Percentiles rank a stretch among this genome's conserved stretches.
phyloP scores from a whole-genome alignment of 768 basidiomycete genomes.

The Termitomyces titanicus region DNA sequence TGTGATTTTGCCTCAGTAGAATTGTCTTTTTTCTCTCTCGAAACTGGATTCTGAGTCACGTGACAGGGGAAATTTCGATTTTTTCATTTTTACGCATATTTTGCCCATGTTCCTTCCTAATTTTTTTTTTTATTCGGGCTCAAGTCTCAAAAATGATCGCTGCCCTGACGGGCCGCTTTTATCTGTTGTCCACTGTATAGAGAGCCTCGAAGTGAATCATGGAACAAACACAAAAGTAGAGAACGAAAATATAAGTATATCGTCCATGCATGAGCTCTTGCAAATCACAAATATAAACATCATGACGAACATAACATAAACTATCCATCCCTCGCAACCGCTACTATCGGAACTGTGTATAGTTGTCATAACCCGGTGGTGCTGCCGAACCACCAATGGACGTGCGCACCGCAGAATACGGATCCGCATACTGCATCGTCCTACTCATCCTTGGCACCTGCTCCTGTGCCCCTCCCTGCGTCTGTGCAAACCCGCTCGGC shows the following conservation, averaged over 20 bases:
- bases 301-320: neutral
- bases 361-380: slow-evolving; percentile 49
- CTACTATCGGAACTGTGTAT: slow-evolving; percentile 45
- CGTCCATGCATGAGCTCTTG: neutral
- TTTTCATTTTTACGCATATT: too few relatives aligned
- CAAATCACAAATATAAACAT: neutral
- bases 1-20: too few relatives aligned
- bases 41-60: too few relatives aligned
- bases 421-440: slow-evolving; percentile 93
- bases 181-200: too few relatives aligned
- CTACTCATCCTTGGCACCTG: slow-evolving; percentile 64
- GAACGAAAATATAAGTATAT: neutral
- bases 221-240: neutral
- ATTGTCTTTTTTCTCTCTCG: too few relatives aligned
- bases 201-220: too few relatives aligned
- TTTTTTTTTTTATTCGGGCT: too few relatives aligned
- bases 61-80: too few relatives aligned
- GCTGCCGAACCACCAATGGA: slow-evolving; percentile 34
- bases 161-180: too few relatives aligned
- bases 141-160: too few relatives aligned
- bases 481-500: slow-evolving; percentile 57
- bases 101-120: too few relatives aligned
- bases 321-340: neutral
- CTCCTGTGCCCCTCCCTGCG: slow-evolving; percentile 34
- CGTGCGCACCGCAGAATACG: slow-evolving; percentile 79